A percentile compares a stretch with the other conserved stretches of the same genome.
These are phyloP conservation scores for Salix arbutifolia DNA, from an alignment of 345 rosid species.

Conservation along the genomic window DNA sequence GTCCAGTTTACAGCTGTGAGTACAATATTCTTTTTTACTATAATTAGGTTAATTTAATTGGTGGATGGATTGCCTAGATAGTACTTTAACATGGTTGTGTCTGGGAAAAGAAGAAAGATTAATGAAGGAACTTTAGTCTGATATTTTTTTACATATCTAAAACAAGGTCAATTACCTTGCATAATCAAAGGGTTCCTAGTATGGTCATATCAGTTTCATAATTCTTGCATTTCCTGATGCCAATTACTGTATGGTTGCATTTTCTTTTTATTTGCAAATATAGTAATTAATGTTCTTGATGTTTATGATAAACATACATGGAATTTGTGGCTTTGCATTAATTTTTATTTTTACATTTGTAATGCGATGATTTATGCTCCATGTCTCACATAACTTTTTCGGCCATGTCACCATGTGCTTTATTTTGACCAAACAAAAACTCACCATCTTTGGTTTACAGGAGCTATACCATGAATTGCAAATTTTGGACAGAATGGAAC, in stretches of 20 bases:
- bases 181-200: background rate
- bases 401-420: background rate
- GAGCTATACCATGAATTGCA: slow-evolving; percentile 29
- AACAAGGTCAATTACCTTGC: background rate
- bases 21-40: slow-evolving; percentile 8
- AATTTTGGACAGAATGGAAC: slow-evolving; percentile 26
- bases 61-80: background rate
- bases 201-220: background rate
- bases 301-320: background rate
- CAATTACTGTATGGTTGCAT: background rate
- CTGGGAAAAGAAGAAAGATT: background rate
- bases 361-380: background rate
- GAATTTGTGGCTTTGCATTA: background rate
- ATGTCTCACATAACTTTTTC: too few species aligned
- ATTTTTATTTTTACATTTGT: background rate
- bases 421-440: background rate
- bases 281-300: background rate
- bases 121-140: background rate
- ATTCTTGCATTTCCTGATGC: background rate
- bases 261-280: background rate
- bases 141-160: background rate
- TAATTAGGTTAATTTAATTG: background rate
- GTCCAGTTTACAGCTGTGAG: slow-evolving; percentile 92
- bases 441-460: slow-evolving; percentile 7
- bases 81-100: background rate